A percentile compares a stretch with the other conserved stretches of the same genome.
Conservation (phyloP, 2,329 filamentous ascomycete genomes). For the Fusarium sp. region DNA sequence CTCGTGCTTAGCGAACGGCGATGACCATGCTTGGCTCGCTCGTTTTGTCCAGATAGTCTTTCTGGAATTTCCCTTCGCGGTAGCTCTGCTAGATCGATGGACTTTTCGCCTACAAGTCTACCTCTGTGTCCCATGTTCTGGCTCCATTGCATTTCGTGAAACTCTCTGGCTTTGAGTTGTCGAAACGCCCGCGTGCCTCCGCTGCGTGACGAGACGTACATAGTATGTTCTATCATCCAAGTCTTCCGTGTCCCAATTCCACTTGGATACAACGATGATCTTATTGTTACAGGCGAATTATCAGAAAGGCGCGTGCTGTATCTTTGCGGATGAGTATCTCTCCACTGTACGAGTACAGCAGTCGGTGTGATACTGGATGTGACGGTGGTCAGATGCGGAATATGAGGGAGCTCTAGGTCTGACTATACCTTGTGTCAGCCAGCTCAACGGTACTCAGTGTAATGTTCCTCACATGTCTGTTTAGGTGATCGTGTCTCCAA, state of each 20-base stretch:
- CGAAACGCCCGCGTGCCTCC: conserved; percentile 54
- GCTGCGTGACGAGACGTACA: conserved; percentile 55
- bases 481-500: conserved; percentile 60
- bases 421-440: conserved; percentile 46
- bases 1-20: conserved; percentile 12
- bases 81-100: conserved; percentile 34
- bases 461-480: conserved; percentile 53
- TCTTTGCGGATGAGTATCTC: conserved; percentile 52
- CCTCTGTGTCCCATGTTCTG: conserved; percentile 46
- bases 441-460: neutral
- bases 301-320: conserved; percentile 58
- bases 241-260: conserved; percentile 54
- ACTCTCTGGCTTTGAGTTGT: conserved; percentile 54
- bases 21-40: neutral
- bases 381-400: conserved; percentile 61
- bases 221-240: conserved; percentile 59
- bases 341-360: conserved; percentile 52
- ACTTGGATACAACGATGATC: conserved; percentile 27
- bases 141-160: conserved; percentile 58
- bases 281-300: conserved; percentile 42
- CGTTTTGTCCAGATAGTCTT: neutral
- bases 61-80: conserved; percentile 1
- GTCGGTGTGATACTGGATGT: conserved; percentile 57
- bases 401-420: conserved; percentile 59
- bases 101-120: conserved; percentile 51